Base-by-base conservation (phyloP, 164 flowering plant species). In the Annona cherimola region DNA sequence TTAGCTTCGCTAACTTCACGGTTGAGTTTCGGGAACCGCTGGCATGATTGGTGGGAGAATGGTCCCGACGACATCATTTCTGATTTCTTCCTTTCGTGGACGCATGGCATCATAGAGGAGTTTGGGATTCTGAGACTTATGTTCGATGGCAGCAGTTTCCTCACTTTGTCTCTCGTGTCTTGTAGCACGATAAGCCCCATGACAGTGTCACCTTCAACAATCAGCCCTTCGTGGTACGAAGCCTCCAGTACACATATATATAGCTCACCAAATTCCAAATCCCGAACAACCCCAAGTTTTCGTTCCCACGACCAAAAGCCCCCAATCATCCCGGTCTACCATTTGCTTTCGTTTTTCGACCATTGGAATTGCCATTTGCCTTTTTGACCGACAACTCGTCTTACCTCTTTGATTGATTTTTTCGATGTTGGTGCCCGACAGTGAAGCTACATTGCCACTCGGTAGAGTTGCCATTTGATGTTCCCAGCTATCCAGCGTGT, bases 21-120 rank as follows among this genome's bases (percentile, higher is more conserved):
- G 35, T 26, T 26, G 35, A 26, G 68, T 83, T 86, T 5, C 70
- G 66, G 55, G 54, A 71, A 20, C 81, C 81, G 0, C 45, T 85
- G 3, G 80, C 83, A 55, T 63, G 74, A 41, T 66, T 81, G 3
- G 19, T 85, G 0, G 45, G 42, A 81, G 57, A 45, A n/a, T 11
- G 75, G 26, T 8, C 85, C 86, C 0, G 69, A 83, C 71, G 72
- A 69, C 71, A n/a, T 83, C 54, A 76, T 85, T 2, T 77, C 84
- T 12, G 86, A 83, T 71, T 64, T 81, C 74, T 76, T 77, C 73
- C 65, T 77, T 18, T 76, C 82, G 0, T 83, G 83, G 79, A 78
- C 82, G 0, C 68, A 69, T 1, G 85, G 81, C 39, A 46, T 70
- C 0, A 79, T 85, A 0, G 9, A 14, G 42, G 71, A 75, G 45